Conservation (phyloP, 306 rosid genomes). For the Crotalaria pallida region DNA sequence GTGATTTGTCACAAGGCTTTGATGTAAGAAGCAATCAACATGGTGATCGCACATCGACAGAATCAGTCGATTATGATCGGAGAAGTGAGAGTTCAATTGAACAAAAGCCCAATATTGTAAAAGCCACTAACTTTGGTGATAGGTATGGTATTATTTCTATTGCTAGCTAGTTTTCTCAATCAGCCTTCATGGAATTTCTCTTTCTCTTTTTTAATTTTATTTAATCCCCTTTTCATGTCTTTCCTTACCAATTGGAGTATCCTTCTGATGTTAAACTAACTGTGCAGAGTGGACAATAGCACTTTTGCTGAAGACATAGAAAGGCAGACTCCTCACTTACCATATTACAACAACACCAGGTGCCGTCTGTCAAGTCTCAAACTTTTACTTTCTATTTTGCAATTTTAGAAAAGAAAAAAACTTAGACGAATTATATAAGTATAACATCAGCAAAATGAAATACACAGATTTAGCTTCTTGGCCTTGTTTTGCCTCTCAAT, state of each 20-base stretch:
- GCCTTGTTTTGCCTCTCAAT: neutral
- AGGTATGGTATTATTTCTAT: conserved; percentile 55
- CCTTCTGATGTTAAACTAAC: conserved; percentile 11
- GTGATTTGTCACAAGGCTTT: conserved; percentile 30
- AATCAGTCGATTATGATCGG: conserved; percentile 38
- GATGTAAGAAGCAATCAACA: conserved; percentile 34
- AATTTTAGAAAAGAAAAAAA: neutral
- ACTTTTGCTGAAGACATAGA: conserved; percentile 40
- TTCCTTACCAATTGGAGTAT: neutral
- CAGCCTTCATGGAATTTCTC: neutral
- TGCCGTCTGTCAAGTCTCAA: conserved; percentile 18
- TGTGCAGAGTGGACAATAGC: conserved; percentile 43
- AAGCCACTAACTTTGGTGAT: conserved; percentile 34
- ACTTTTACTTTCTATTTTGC: neutral
- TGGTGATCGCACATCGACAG: conserved; percentile 31
- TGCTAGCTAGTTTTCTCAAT: neutral
- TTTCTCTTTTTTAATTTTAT: neutral
- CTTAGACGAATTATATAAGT: too few relatives aligned
- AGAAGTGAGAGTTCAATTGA: conserved; percentile 40
- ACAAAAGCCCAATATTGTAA: conserved; percentile 23
- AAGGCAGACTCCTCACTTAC: conserved; percentile 35
- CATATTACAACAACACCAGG: conserved; percentile 65
- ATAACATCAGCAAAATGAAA: conserved; percentile 1
- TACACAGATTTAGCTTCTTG: neutral
- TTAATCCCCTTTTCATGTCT: neutral